A percentile compares a stretch with the other conserved stretches of the same genome.
phyloP scores from a whole-genome alignment of 2,329 filamentous ascomycete genomes.

The Aphanoascus verrucosus region DNA sequence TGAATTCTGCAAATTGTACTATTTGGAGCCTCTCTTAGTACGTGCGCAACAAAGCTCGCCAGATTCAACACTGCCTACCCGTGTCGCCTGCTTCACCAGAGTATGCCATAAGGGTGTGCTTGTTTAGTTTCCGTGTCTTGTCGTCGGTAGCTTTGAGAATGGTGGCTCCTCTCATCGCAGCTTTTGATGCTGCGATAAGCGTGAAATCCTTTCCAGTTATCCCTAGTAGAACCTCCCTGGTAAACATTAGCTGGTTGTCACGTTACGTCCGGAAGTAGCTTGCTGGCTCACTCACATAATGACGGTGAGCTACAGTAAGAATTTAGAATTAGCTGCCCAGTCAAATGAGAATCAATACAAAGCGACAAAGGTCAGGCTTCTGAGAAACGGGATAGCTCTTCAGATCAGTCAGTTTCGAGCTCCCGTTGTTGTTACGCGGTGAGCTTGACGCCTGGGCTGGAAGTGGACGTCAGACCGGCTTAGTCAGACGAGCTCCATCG shows the following conservation, averaged over 20 bases:
- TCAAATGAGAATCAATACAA: not conserved
- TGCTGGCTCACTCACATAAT: slow-evolving; percentile 3
- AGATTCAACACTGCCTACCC: slow-evolving; percentile 39
- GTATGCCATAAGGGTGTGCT: slow-evolving; percentile 89
- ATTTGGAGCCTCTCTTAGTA: slow-evolving; percentile 4
- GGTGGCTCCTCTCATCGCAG: slow-evolving; percentile 92
- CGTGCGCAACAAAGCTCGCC: not conserved
- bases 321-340: not conserved
- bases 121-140: slow-evolving; percentile 88
- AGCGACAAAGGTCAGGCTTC: not conserved
- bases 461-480: slow-evolving; percentile 1
- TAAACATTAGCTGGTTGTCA: slow-evolving; percentile 10
- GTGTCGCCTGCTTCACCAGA: slow-evolving; percentile 95
- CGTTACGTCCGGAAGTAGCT: not conserved
- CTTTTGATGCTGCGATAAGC: slow-evolving; percentile 93
- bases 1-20: slow-evolving; percentile 99
- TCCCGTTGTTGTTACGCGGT: slow-evolving; percentile 5
- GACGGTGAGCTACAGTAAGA: not conserved
- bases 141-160: slow-evolving; percentile 92
- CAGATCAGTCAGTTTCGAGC: not conserved
- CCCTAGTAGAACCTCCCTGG: slow-evolving; percentile 91
- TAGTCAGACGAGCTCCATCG: not conserved
- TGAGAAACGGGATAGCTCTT: not conserved
- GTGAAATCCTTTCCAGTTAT: slow-evolving; percentile 99
- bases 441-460: slow-evolving; percentile 10